Percentiles rank a stretch among this genome's conserved stretches.
phyloP scores from a whole-genome alignment of 129 eudicot genomes.

The Artemisia argyi region DNA sequence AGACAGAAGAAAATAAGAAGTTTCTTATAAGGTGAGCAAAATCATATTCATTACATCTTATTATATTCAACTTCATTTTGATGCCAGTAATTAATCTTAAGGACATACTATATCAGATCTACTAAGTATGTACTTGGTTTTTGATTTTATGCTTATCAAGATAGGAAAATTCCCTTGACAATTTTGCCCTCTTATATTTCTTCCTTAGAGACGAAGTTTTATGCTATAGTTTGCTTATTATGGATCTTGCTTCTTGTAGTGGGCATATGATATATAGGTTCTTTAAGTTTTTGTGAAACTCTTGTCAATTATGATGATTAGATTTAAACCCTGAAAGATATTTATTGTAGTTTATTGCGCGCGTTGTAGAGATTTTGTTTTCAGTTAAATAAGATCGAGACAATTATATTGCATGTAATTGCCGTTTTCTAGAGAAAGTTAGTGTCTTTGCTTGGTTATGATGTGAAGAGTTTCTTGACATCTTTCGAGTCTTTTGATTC shows the following conservation, averaged over 20 bases:
- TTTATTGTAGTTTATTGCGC: background rate
- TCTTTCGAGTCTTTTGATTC: constrained; percentile 69
- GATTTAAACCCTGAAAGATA: background rate
- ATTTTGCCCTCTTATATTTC: constrained; percentile 28
- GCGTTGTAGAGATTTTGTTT: constrained; percentile 66
- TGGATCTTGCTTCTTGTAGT: constrained; percentile 12
- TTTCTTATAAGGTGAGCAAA: constrained; percentile 59
- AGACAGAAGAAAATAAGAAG: constrained; percentile 49
- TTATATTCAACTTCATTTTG: too few species aligned
- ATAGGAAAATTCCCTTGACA: constrained; percentile 12
- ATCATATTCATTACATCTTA: too few species aligned
- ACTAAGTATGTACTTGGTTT: constrained; percentile 22
- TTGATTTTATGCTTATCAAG: constrained; percentile 18
- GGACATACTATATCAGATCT: constrained; percentile 43
- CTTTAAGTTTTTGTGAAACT: constrained; percentile 7
- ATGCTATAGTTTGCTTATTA: constrained; percentile 25
- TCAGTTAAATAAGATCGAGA: constrained; percentile 37
- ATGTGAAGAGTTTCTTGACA: constrained; percentile 67
- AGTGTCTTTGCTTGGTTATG: constrained; percentile 63
- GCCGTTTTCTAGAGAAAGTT: constrained; percentile 70
- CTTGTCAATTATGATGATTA: background rate
- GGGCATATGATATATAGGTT: constrained; percentile 31
- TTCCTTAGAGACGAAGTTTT: constrained; percentile 30
- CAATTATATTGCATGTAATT: constrained; percentile 56
- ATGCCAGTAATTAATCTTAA: constrained; percentile 12